Percentiles rank a stretch among this genome's conserved stretches.
Evolutionary conservation across 768 basidiomycete species (phyloP).

Genomic region (Russula virescens): DNA sequence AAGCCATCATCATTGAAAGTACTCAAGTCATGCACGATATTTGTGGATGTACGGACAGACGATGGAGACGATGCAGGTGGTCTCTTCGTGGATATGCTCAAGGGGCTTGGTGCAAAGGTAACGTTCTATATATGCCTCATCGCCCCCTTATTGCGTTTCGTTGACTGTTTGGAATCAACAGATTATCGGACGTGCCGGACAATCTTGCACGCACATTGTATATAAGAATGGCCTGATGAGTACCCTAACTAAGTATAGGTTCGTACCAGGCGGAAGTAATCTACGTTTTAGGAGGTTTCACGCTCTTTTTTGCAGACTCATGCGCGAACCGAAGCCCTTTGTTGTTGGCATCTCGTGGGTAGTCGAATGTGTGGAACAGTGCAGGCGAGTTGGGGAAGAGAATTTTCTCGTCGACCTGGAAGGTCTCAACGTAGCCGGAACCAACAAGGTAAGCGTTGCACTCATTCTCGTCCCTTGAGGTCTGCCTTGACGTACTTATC

Average conservation of each 20-base stretch:
- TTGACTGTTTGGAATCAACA: conserved; percentile 26
- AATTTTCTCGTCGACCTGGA: conserved; percentile 61
- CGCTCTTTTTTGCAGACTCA: conserved; percentile 36
- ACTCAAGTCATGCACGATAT: conserved; percentile 69
- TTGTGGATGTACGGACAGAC: conserved; percentile 73
- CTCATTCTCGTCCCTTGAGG: not conserved
- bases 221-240: conserved; percentile 77
- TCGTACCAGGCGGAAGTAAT: conserved; percentile 22
- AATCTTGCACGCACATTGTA: conserved; percentile 77
- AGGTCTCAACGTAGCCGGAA: conserved; percentile 49
- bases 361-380: conserved; percentile 75
- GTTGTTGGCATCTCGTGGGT: conserved; percentile 89
- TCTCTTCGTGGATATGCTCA: conserved; percentile 79
- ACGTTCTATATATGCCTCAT: conserved; percentile 25
- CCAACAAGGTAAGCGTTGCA: conserved; percentile 48
- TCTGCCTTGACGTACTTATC: conserved; percentile 2
- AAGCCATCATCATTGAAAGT: conserved; percentile 39
- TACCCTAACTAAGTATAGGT: conserved; percentile 71
- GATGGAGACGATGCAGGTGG: conserved; percentile 77
- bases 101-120: conserved; percentile 75
- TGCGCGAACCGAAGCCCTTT: conserved; percentile 61
- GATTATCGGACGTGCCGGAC: conserved; percentile 61
- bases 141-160: not conserved
- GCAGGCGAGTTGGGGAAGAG: conserved; percentile 55
- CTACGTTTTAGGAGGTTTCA: not conserved